Conservation (phyloP, 208 protist species). For the Acanthamoeba quina region DNA sequence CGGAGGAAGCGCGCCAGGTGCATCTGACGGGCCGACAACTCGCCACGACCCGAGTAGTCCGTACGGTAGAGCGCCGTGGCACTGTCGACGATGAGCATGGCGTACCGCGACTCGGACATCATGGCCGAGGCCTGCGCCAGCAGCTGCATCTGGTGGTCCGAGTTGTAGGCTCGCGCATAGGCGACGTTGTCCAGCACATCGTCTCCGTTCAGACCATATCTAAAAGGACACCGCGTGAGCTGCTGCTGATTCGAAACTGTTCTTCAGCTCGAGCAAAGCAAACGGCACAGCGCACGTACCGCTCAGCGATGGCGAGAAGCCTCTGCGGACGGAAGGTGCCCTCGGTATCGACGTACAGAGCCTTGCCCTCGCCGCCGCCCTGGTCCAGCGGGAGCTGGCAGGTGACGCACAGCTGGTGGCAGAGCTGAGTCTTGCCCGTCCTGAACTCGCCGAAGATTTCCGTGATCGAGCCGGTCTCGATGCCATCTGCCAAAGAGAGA, state of each 20-base stretch:
- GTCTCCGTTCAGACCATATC: slow-evolving; percentile 90
- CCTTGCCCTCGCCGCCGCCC: slow-evolving; percentile 98
- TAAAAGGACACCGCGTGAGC: neutral
- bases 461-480: slow-evolving; percentile 99
- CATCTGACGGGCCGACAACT: slow-evolving; percentile 98
- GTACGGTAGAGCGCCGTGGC: slow-evolving; percentile 99
- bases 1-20: slow-evolving; percentile 99
- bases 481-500: slow-evolving; percentile 89
- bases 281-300: slow-evolving; percentile 69
- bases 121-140: slow-evolving; percentile 97
- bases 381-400: slow-evolving; percentile 96
- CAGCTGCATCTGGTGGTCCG: slow-evolving; percentile 98
- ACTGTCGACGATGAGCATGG: slow-evolving; percentile 98
- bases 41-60: slow-evolving; percentile 98
- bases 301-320: slow-evolving; percentile 91
- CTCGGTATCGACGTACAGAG: slow-evolving; percentile 99
- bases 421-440: slow-evolving; percentile 99
- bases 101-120: slow-evolving; percentile 98
- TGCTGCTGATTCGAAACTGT: slow-evolving; percentile 90
- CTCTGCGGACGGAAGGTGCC: slow-evolving; percentile 98
- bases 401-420: slow-evolving; percentile 99
- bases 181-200: slow-evolving; percentile 99
- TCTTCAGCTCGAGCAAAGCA: neutral
- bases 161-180: slow-evolving; percentile 99
- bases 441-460: slow-evolving; percentile 99